Base-by-base conservation (phyloP, 2,329 filamentous ascomycete species). In the Calonectria hawksworthii region DNA sequence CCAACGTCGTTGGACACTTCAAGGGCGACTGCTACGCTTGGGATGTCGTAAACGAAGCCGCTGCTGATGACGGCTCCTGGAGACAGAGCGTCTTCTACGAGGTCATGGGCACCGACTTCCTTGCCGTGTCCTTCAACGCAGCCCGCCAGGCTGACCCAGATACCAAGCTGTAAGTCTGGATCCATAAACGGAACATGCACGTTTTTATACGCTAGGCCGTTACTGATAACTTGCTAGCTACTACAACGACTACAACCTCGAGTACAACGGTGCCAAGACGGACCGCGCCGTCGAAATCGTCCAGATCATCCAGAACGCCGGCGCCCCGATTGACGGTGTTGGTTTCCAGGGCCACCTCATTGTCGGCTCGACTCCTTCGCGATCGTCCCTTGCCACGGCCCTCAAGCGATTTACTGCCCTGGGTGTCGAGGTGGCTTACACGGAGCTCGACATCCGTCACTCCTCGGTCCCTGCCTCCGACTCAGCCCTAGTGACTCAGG, bases 41-140 rank as follows among this genome's bases (percentile, higher is more conserved):
- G 92, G 92, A 94, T 71, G 92, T 94, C 0, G 88, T 93, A 30
- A 94, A 94, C 82, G 92, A 94, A 85, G 90, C 88, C 6, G 86
- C 92, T 51, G 87, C 89, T 72, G 92, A 93, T 26, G 88, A 90
- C 77, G 91, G 90, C 18, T 87, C 86, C 10, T 90, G 86, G 83
- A 86, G 91, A 71, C 79, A 86, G 72, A 86, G 83, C 70, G 87
- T 92, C 75, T 93, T 92, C 84, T 88, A 89, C 82, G 82, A 87
- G 36, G 87, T 87, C 38, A 87, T 93, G 23, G 91, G 91, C 28
- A 87, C 88, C 14, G 86, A 87, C 52, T 94, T 90, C 83, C 88
- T 93, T 70, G 85, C 88, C 14, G 85, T 91, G 52, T 90, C 92
- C 2, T 93, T 93, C 85, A 82, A 86, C 30, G 88, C 90, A 1